Evolutionary conservation across 164 flowering plant species (phyloP), one percentile per base, ranked within the genome.

Genomic region (Nelumbo lutea): DNA sequence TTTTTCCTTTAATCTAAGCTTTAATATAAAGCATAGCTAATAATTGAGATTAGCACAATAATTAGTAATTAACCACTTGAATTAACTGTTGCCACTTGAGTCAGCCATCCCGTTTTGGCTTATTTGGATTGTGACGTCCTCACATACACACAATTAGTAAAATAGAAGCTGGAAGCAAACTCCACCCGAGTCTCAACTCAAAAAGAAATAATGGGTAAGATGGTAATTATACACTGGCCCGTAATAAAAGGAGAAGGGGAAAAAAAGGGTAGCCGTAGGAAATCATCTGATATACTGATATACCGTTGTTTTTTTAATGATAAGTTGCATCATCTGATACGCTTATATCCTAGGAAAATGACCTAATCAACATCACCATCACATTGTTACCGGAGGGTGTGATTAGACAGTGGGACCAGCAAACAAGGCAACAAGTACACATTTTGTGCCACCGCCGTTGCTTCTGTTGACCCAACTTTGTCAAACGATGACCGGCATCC

Each of bases 341-440:
- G 46, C 46, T 59, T 3, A 42, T 44, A 55, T 55, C 60, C 48
- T 66, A 39, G 59, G 70, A 68, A 68, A 68, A 68, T 68, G 70
- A 68, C 70, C 45, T 41, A 14, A 59, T 58, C 61, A 46, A 68
- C 70, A 68, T 68, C 70, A 60, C 64, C 64, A 9, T 68, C 70
- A 68, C 1, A 46, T 68, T 47, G 70, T 68, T 59, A 68, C 59
- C 59, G 27, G 55, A 45, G 38, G 47, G 52, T 68, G 62, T 68
- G 62, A 68, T 68, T 59, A 59, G 6, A 27, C 3, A 6, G 13
- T 51, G 9, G 13, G 11, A 51, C 55, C 55, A 27, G 27, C 27
- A 27, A 27, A 27, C 27, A 27, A 27, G 27, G 27, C 27, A 27
- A 0, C 27, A 27, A 27, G 27, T 27, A 27, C 27, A 27, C 27